phyloP scores from a whole-genome alignment of 352 stramenopile genomes.

The Pythium chondricola region DNA sequence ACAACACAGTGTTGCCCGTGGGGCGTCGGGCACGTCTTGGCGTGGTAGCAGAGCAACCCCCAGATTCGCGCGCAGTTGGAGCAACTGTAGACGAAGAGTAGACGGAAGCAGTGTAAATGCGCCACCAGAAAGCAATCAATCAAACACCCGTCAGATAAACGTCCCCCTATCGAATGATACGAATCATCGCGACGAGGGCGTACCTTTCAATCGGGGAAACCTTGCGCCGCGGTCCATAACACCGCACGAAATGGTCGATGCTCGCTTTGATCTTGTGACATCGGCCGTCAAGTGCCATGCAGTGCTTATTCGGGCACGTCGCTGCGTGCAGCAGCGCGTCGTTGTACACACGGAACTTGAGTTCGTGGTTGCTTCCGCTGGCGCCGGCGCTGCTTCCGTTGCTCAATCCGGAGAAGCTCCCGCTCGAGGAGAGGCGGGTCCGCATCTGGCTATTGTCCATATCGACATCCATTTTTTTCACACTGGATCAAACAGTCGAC shows the following conservation, averaged over 20 bases:
- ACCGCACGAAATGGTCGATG: slow-evolving; percentile 85
- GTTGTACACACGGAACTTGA: slow-evolving; percentile 86
- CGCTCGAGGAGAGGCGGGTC: slow-evolving; percentile 4
- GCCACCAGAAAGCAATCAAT: no score
- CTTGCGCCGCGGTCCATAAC: slow-evolving; percentile 67
- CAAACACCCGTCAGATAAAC: no score
- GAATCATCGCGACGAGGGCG: background rate
- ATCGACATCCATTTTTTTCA: slow-evolving; percentile 27
- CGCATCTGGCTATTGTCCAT: slow-evolving; percentile 16
- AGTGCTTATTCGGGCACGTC: slow-evolving; percentile 50
- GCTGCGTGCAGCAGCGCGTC: slow-evolving; percentile 69
- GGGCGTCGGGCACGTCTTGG: slow-evolving; percentile 60
- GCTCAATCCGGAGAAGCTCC: slow-evolving; percentile 6
- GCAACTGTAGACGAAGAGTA: slow-evolving; percentile 38
- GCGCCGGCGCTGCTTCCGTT: background rate
- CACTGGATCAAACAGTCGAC: no score
- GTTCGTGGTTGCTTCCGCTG: slow-evolving; percentile 32
- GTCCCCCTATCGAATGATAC: background rate
- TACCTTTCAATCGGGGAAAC: slow-evolving; percentile 76
- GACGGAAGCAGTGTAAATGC: no score
- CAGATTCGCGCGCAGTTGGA: slow-evolving; percentile 83
- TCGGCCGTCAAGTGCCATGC: slow-evolving; percentile 47
- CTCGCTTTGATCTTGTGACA: slow-evolving; percentile 87
- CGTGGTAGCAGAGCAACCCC: slow-evolving; percentile 82
- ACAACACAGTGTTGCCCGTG: slow-evolving; percentile 58